These are phyloP conservation scores for Verticillium klebahnii DNA, from an alignment of 2,329 filamentous ascomycete species.

Conservation along the genomic window DNA sequence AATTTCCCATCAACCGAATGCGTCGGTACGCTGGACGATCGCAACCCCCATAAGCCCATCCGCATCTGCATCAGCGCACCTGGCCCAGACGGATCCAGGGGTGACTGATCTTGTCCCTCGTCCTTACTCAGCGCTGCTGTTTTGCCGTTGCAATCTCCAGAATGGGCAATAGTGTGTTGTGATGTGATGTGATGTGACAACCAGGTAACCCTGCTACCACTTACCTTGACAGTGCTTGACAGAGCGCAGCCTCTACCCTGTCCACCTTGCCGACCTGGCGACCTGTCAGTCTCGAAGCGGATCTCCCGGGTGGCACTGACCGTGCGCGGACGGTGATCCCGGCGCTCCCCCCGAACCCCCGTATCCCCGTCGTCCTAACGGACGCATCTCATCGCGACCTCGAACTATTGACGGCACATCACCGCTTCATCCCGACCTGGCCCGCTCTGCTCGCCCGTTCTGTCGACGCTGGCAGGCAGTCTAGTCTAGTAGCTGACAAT, in stretches of 20 bases:
- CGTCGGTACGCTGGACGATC: not conserved
- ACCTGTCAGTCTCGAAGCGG: not conserved
- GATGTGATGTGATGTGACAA: constrained; percentile 11
- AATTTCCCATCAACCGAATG: not conserved
- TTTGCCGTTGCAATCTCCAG: constrained; percentile 3
- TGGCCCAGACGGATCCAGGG: not conserved
- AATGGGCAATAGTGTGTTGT: constrained; percentile 8
- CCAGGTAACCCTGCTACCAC: not conserved
- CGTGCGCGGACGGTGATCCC: not conserved
- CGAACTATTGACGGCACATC: constrained; percentile 2
- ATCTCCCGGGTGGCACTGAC: not conserved
- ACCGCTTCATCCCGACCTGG: constrained; percentile 2
- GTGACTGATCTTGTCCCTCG: not conserved
- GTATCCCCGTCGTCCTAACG: not conserved
- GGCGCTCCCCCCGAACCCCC: not conserved
- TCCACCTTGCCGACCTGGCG: not conserved
- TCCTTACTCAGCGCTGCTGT: not conserved
- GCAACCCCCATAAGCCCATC: not conserved
- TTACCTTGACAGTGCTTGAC: not conserved
- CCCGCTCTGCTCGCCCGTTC: not conserved
- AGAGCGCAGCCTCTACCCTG: not conserved
- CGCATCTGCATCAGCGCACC: not conserved
- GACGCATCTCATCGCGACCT: not conserved
- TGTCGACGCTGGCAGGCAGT: not conserved
- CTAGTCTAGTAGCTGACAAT: not conserved